Conservation (phyloP, 768 basidiomycete species). For the Leccinellum rugosiceps region DNA sequence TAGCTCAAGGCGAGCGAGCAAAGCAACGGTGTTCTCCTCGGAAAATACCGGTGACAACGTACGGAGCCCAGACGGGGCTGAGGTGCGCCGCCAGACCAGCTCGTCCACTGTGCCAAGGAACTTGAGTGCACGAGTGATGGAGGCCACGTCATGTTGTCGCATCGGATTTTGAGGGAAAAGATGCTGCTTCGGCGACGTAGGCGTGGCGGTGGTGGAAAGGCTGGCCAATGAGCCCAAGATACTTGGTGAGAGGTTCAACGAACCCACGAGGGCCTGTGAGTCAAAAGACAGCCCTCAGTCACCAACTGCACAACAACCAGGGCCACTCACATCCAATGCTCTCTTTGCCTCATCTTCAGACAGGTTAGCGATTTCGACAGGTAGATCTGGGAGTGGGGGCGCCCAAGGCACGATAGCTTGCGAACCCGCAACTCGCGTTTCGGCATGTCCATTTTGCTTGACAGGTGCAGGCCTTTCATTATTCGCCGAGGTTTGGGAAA, state of each 20-base stretch:
- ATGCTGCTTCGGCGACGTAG: not conserved
- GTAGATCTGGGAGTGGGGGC: slow-evolving; percentile 1
- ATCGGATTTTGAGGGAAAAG: not conserved
- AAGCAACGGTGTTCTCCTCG: slow-evolving; percentile 22
- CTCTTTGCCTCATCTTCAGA: slow-evolving; percentile 25
- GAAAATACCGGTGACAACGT: slow-evolving; percentile 19
- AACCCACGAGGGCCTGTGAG: slow-evolving; percentile 10
- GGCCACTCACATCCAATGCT: slow-evolving; percentile 18
- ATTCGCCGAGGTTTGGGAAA: not conserved
- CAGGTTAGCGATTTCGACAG: slow-evolving; percentile 14
- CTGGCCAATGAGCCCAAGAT: not conserved
- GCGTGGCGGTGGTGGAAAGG: not conserved
- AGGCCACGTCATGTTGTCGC: slow-evolving; percentile 15
- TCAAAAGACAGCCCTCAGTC: not conserved
- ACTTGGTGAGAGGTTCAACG: slow-evolving; percentile 12
- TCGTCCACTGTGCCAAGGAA: slow-evolving; percentile 28
- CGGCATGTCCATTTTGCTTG: not conserved
- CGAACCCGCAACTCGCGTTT: not conserved
- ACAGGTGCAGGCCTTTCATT: not conserved
- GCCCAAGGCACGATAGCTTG: not conserved
- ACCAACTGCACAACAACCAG: not conserved
- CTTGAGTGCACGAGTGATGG: slow-evolving; percentile 22
- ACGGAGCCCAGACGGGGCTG: slow-evolving; percentile 6
- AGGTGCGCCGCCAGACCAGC: slow-evolving; percentile 26
- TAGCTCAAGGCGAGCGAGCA: slow-evolving; percentile 25